Percentiles rank a stretch among this genome's conserved stretches.
phyloP scores from a whole-genome alignment of 768 basidiomycete species.

The Artomyces pyxidatus region DNA sequence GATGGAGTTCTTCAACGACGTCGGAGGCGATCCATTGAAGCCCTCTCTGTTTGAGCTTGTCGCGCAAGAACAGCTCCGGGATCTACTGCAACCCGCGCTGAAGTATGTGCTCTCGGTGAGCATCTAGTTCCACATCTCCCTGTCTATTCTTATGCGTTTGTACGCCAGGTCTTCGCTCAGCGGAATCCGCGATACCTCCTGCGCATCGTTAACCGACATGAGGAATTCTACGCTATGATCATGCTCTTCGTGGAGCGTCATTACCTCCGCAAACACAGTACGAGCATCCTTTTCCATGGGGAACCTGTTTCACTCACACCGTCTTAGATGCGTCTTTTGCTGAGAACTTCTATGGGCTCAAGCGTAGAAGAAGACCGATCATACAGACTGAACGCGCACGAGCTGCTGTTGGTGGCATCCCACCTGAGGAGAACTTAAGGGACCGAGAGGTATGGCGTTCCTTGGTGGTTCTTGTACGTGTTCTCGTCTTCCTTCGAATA shows the following conservation, averaged over 20 bases:
- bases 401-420: constrained; percentile 59
- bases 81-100: constrained; percentile 87
- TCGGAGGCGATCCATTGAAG: constrained; percentile 63
- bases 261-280: constrained; percentile 83
- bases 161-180: constrained; percentile 95
- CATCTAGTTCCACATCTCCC: constrained; percentile 1
- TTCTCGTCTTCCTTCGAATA: not conserved
- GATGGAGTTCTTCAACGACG: constrained; percentile 82
- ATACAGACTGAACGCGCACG: constrained; percentile 61
- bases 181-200: constrained; percentile 89
- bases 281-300: constrained; percentile 19
- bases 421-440: constrained; percentile 58
- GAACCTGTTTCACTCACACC: not conserved
- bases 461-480: constrained; percentile 67
- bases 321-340: constrained; percentile 80
- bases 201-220: constrained; percentile 87
- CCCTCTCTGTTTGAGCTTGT: constrained; percentile 88
- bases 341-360: constrained; percentile 94
- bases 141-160: not conserved
- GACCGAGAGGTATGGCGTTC: constrained; percentile 66
- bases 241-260: constrained; percentile 89
- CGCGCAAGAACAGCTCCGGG: constrained; percentile 88
- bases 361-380: constrained; percentile 63
- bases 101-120: constrained; percentile 90
- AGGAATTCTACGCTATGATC: constrained; percentile 87